Conservation (phyloP, 2,329 filamentous ascomycete genomes). For the Zymoseptoria crescenta region DNA sequence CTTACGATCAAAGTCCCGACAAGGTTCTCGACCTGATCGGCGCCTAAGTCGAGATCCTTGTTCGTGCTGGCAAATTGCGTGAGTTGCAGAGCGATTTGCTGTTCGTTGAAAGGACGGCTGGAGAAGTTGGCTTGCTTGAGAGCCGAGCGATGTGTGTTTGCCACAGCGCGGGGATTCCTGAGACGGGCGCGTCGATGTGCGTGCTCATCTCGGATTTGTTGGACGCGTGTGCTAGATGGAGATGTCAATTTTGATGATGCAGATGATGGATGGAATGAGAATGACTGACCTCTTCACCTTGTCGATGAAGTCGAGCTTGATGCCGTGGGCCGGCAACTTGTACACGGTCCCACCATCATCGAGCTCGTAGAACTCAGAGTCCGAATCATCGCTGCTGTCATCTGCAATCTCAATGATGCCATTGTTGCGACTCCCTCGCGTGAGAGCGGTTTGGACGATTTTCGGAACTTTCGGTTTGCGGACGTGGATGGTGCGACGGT, state of each 20-base stretch:
- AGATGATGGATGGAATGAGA: background rate
- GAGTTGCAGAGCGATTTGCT: constrained; percentile 60
- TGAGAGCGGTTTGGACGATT: constrained; percentile 41
- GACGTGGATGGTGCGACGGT: constrained; percentile 35
- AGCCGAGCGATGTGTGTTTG: constrained; percentile 3
- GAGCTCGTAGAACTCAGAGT: constrained; percentile 38
- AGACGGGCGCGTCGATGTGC: constrained; percentile 10
- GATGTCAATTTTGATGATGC: background rate
- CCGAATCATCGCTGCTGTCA: constrained; percentile 38
- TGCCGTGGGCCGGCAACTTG: constrained; percentile 38
- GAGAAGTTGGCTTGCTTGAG: constrained; percentile 33
- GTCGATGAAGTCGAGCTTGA: constrained; percentile 54
- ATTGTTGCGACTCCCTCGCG: constrained; percentile 54
- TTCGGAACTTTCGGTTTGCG: constrained; percentile 44
- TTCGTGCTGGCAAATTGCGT: constrained; percentile 48
- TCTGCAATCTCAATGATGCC: constrained; percentile 39
- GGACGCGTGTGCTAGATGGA: constrained; percentile 15
- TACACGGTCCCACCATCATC: constrained; percentile 32
- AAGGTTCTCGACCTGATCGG: constrained; percentile 42
- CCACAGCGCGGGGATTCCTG: background rate
- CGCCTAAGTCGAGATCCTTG: constrained; percentile 41
- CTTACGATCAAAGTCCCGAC: constrained; percentile 57
- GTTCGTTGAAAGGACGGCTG: constrained; percentile 49
- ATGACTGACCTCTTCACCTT: constrained; percentile 44
- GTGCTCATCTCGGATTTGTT: constrained; percentile 17